Conservation (phyloP, 2,329 filamentous ascomycete genomes). For the Penicillium sumatraense region DNA sequence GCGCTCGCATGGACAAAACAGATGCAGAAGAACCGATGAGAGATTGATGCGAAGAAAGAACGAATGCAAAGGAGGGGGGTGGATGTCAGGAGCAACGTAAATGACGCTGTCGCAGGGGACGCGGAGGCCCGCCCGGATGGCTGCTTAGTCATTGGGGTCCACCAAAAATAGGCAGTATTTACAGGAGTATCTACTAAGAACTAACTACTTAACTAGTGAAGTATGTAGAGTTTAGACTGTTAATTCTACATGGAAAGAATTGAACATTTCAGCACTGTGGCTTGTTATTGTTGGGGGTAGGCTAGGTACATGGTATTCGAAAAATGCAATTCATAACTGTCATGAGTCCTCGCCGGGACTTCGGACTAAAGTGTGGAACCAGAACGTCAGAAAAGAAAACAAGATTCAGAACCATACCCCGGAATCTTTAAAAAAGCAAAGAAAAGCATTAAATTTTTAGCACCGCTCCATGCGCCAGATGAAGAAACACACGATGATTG, state of each 20-base stretch:
- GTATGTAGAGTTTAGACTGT: no score
- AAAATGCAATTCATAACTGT: conserved; percentile 12
- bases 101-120: conserved; percentile 37
- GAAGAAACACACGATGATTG: conserved; percentile 3
- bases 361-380: background rate
- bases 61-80: conserved; percentile 28
- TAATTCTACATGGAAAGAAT: no score
- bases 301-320: conserved; percentile 4
- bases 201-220: no score
- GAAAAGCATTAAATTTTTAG: conserved; percentile 7
- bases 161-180: background rate
- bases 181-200: background rate
- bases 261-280: background rate
- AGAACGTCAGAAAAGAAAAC: conserved; percentile 6
- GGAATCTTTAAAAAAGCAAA: background rate
- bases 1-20: conserved; percentile 32
- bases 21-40: conserved; percentile 23
- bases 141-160: conserved; percentile 20
- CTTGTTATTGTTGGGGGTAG: background rate
- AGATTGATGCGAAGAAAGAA: conserved; percentile 29
- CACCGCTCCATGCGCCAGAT: conserved; percentile 28
- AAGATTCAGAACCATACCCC: conserved; percentile 8
- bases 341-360: conserved; percentile 1
- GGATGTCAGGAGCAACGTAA: conserved; percentile 33
- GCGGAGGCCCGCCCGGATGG: conserved; percentile 27